A percentile compares a stretch with the other conserved stretches of the same genome.
Conservation (phyloP, 2,329 filamentous ascomycete genomes). For the Simplicillium aogashimaense region DNA sequence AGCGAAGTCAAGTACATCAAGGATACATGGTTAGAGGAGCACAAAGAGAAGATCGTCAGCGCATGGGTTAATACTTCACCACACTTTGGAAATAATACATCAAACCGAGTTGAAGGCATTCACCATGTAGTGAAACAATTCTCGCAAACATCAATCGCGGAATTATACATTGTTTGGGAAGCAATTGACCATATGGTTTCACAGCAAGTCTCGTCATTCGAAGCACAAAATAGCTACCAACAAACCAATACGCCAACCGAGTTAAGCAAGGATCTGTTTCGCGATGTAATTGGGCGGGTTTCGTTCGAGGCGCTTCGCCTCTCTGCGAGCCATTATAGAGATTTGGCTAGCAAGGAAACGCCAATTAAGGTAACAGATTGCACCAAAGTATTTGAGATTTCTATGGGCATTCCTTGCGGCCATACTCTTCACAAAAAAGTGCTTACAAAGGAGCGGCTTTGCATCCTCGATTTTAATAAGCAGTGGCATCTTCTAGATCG, state of each 20-base stretch:
- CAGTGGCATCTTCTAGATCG: constrained; percentile 6
- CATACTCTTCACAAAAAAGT: constrained; percentile 6
- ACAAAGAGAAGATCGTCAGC: constrained; percentile 12
- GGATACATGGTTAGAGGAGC: constrained; percentile 8
- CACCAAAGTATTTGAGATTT: constrained; percentile 6
- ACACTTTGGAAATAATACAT: constrained; percentile 10
- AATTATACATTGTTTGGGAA: constrained; percentile 11
- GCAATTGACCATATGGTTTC: constrained; percentile 8
- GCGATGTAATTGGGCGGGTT: constrained; percentile 8
- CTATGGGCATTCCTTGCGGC: constrained; percentile 5
- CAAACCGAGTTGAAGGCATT: constrained; percentile 9
- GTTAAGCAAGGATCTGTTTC: constrained; percentile 7
- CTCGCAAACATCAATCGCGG: constrained; percentile 7
- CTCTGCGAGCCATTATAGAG: constrained; percentile 8
- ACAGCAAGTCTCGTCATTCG: constrained; percentile 10
- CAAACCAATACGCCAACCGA: constrained; percentile 8
- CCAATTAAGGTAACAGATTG: constrained; percentile 5
- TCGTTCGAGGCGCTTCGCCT: constrained; percentile 9
- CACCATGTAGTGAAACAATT: constrained; percentile 8
- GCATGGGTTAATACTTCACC: constrained; percentile 10
- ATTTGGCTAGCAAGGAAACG: constrained; percentile 2
- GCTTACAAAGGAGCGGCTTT: constrained; percentile 3
- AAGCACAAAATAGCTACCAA: constrained; percentile 7
- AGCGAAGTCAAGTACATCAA: constrained; percentile 10
- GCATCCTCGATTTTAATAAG: constrained; percentile 10